These are phyloP conservation scores for Rhipidocladum racemiflorum DNA, from an alignment of 176 grass and related monocot genomes.

Conservation along the genomic window DNA sequence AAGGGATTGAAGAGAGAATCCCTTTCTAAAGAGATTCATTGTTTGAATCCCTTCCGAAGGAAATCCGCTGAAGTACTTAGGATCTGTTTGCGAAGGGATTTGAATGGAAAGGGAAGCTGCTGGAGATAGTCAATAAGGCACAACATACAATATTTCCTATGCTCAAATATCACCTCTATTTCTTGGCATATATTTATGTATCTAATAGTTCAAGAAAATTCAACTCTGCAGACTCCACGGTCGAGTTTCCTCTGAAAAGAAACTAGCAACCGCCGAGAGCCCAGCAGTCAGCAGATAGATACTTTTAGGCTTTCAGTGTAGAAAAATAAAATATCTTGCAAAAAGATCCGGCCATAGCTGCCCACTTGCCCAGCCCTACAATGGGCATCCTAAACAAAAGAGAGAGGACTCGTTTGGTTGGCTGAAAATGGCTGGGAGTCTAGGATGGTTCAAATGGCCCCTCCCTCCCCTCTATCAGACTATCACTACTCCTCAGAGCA, in stretches of 20 bases:
- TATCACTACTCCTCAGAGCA: no score
- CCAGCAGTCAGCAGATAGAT: no score
- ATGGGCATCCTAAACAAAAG: slow-evolving; percentile 26
- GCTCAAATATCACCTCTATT: not conserved
- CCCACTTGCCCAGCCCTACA: no score
- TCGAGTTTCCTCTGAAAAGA: not conserved
- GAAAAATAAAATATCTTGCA: slow-evolving; percentile 40
- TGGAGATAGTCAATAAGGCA: no score
- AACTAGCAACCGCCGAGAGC: not conserved
- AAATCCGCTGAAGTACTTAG: no score
- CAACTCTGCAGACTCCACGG: not conserved
- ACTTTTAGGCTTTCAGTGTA: not conserved
- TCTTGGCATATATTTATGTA: not conserved
- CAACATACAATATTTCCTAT: not conserved
- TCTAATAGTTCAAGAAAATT: not conserved
- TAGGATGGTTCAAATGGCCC: slow-evolving; percentile 31
- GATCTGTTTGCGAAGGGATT: no score
- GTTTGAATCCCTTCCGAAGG: no score
- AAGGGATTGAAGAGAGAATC: no score
- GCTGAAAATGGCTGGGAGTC: slow-evolving; percentile 33
- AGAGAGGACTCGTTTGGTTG: slow-evolving; percentile 41
- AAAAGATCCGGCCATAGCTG: slow-evolving; percentile 3
- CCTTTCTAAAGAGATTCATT: no score
- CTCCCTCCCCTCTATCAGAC: slow-evolving; percentile 41
- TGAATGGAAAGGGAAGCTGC: no score